Conservation (phyloP, 2,329 filamentous ascomycete species). For the Dothiorella sarmentorum region DNA sequence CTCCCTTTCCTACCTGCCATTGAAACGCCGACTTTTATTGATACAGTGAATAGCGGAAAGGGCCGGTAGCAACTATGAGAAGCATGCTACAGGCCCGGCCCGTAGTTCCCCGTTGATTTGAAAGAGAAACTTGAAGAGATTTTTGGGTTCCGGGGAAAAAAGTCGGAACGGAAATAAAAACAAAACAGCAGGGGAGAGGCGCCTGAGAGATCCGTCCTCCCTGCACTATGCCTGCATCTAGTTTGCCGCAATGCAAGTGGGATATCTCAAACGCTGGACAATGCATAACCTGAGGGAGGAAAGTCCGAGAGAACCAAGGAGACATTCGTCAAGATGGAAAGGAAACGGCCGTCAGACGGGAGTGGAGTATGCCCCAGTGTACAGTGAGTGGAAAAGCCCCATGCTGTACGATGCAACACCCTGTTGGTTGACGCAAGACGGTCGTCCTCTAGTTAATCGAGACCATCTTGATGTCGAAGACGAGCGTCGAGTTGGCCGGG, state of each 20-base stretch:
- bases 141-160: neutral
- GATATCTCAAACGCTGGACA: slow-evolving; percentile 41
- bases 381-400: slow-evolving; percentile 31
- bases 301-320: slow-evolving; percentile 18
- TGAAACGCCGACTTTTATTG: slow-evolving; percentile 17
- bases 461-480: slow-evolving; percentile 70
- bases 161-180: neutral
- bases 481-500: slow-evolving; percentile 82
- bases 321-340: slow-evolving; percentile 22
- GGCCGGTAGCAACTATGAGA: neutral
- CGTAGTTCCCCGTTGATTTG: neutral
- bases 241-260: slow-evolving; percentile 36
- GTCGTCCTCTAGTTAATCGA: slow-evolving; percentile 41
- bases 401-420: slow-evolving; percentile 26
- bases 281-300: slow-evolving; percentile 19
- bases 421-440: slow-evolving; percentile 24
- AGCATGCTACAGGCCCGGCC: neutral
- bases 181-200: slow-evolving; percentile 9
- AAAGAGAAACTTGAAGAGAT: neutral
- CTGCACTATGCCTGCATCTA: slow-evolving; percentile 26
- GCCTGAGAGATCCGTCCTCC: slow-evolving; percentile 41
- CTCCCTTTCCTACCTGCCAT: neutral
- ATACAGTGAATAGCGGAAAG: slow-evolving; percentile 3
- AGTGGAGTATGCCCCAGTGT: slow-evolving; percentile 24
- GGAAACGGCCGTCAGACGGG: slow-evolving; percentile 23